Percentiles rank a stretch among this genome's conserved stretches.
These are phyloP conservation scores for Penicillium pancosmium DNA, from an alignment of 495 filamentous ascomycete genomes.

Conservation along the genomic window DNA sequence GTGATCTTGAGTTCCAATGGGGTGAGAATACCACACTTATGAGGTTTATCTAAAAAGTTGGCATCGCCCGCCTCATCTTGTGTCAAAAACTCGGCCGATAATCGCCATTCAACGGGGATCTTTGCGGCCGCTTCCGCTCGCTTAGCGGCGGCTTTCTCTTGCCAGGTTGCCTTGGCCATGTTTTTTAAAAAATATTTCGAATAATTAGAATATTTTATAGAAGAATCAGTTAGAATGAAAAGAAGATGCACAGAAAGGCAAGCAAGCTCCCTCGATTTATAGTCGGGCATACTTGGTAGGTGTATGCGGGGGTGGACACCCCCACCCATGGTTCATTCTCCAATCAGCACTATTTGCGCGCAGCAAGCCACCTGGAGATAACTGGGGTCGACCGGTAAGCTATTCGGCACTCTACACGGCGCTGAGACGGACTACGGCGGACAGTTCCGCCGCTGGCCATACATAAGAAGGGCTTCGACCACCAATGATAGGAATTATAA, in stretches of 20 bases:
- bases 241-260: neutral
- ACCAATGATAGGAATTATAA: neutral
- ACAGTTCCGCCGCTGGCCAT: neutral
- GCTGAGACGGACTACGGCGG: neutral
- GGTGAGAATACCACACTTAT: constrained; percentile 2
- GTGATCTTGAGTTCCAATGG: constrained; percentile 2
- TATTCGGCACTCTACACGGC: neutral
- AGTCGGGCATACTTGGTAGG: constrained; percentile 2
- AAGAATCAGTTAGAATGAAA: neutral
- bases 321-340: neutral
- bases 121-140: constrained; percentile 13
- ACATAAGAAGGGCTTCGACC: neutral
- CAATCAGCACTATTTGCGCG: constrained; percentile 1
- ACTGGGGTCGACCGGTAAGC: neutral
- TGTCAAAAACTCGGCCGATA: constrained; percentile 5
- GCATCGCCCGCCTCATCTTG: neutral
- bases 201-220: neutral
- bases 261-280: neutral
- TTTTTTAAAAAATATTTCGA: neutral
- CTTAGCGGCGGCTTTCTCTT: constrained; percentile 16
- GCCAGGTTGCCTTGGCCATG: constrained; percentile 12
- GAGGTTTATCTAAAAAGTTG: constrained; percentile 1
- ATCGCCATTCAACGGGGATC: constrained; percentile 14
- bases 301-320: neutral
- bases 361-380: neutral